These are phyloP conservation scores for Pseudocohnilembus persalinus DNA, from an alignment of 169 alveolate genomes.

Conservation along the genomic window DNA sequence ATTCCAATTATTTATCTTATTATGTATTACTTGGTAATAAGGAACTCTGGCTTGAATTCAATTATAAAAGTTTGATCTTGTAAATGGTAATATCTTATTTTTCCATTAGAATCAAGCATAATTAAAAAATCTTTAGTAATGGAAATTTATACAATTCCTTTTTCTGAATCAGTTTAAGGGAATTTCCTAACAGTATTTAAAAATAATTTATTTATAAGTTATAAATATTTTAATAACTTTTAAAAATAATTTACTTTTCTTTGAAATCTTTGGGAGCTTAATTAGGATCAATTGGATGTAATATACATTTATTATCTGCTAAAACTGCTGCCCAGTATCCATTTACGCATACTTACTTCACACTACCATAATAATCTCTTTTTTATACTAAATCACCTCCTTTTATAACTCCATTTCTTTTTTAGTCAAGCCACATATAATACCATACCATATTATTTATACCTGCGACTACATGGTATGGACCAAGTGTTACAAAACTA, in stretches of 20 bases:
- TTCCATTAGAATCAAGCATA: slow-evolving; percentile 67
- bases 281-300: slow-evolving; percentile 58
- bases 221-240: background rate
- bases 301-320: slow-evolving; percentile 71
- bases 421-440: slow-evolving; percentile 68
- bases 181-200: slow-evolving; percentile 55
- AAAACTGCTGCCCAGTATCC: slow-evolving; percentile 74
- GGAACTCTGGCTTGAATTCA: slow-evolving; percentile 71
- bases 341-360: slow-evolving; percentile 58
- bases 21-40: background rate
- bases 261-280: slow-evolving; percentile 21
- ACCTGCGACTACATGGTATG: slow-evolving; percentile 70
- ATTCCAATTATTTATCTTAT: background rate
- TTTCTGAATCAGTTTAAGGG: slow-evolving; percentile 73
- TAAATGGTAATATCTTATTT: slow-evolving; percentile 68
- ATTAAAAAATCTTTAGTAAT: slow-evolving; percentile 74
- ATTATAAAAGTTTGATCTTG: slow-evolving; percentile 65
- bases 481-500: slow-evolving; percentile 61
- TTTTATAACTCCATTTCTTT: slow-evolving; percentile 41
- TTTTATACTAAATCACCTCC: slow-evolving; percentile 64
- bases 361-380: slow-evolving; percentile 75
- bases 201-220: background rate
- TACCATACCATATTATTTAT: slow-evolving; percentile 66
- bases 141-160: slow-evolving; percentile 61
- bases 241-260: background rate